Evolutionary conservation across 139 green algal species (phyloP).

Genomic region (Gonium pectorale): DNA sequence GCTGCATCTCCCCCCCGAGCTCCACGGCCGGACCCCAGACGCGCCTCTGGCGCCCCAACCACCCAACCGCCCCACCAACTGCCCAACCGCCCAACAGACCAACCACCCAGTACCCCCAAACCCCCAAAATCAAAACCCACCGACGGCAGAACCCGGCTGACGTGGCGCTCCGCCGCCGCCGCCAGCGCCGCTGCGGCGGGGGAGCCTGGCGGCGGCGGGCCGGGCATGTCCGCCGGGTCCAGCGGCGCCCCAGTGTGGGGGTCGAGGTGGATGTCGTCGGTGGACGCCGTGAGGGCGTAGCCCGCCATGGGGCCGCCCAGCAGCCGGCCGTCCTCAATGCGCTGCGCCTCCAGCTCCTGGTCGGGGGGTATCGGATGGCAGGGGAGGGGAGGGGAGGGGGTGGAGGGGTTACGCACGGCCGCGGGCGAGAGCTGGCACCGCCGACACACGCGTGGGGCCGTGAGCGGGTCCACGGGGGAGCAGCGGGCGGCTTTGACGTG

Average conservation of each 20-base stretch:
- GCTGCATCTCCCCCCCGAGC: too few species aligned
- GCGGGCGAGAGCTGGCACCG: too few species aligned
- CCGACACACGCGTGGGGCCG: too few species aligned
- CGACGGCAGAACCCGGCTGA: constrained; percentile 2
- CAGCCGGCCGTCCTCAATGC: constrained; percentile 33
- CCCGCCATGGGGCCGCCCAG: constrained; percentile 50
- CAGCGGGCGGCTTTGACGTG: too few species aligned
- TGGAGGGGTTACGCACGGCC: not conserved
- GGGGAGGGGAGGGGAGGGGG: not conserved
- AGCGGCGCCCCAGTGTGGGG: not conserved
- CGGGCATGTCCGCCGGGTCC: not conserved
- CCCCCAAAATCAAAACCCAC: too few species aligned
- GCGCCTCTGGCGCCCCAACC: too few species aligned
- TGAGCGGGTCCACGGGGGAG: too few species aligned
- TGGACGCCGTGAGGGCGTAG: constrained; percentile 49
- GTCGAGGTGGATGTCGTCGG: constrained; percentile 53
- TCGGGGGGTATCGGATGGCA: too few species aligned
- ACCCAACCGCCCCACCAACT: too few species aligned
- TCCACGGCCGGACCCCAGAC: too few species aligned
- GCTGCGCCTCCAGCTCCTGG: constrained; percentile 67
- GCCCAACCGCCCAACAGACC: too few species aligned
- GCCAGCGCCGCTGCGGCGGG: not conserved
- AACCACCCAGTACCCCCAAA: too few species aligned
- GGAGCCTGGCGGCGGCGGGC: not conserved
- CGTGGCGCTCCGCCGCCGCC: not conserved